phyloP scores from a whole-genome alignment of 2,329 filamentous ascomycete species.

The Diplodia intermedia region DNA sequence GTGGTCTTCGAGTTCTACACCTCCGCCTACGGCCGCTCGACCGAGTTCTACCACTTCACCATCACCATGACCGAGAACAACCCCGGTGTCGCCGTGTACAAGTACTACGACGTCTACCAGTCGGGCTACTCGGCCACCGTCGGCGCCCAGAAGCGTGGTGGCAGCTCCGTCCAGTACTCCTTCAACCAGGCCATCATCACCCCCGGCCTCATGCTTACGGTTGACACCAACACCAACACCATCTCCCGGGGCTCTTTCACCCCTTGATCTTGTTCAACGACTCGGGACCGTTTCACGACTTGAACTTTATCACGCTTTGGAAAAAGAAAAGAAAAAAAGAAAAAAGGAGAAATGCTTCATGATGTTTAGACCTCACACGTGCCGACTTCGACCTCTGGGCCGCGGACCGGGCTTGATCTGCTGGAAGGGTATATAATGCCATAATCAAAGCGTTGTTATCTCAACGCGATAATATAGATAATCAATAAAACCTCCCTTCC shows the following conservation, averaged over 20 bases:
- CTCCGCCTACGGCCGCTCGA: background rate
- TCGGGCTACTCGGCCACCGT: slow-evolving; percentile 6
- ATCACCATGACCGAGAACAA: slow-evolving; percentile 6
- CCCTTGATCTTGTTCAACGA: background rate
- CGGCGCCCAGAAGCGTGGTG: background rate
- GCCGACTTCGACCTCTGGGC: too few species aligned
- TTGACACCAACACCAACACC: background rate
- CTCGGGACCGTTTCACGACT: background rate
- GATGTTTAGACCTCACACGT: background rate
- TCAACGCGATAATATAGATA: too few species aligned
- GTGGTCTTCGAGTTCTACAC: background rate
- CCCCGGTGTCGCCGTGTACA: background rate
- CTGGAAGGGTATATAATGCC: too few species aligned
- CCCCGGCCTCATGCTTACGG: slow-evolving; percentile 1
- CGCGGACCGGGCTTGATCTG: too few species aligned
- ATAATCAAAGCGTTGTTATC: too few species aligned
- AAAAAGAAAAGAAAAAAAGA: background rate
- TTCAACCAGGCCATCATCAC: slow-evolving; percentile 4
- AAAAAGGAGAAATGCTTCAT: background rate
- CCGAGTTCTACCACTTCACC: slow-evolving; percentile 12
- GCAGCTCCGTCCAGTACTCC: background rate
- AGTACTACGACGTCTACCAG: background rate
- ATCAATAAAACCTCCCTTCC: too few species aligned
- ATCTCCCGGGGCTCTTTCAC: background rate
- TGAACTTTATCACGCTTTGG: background rate